These are phyloP conservation scores for Collybiopsis luxurians DNA, from an alignment of 768 basidiomycete species.

Conservation along the genomic window DNA sequence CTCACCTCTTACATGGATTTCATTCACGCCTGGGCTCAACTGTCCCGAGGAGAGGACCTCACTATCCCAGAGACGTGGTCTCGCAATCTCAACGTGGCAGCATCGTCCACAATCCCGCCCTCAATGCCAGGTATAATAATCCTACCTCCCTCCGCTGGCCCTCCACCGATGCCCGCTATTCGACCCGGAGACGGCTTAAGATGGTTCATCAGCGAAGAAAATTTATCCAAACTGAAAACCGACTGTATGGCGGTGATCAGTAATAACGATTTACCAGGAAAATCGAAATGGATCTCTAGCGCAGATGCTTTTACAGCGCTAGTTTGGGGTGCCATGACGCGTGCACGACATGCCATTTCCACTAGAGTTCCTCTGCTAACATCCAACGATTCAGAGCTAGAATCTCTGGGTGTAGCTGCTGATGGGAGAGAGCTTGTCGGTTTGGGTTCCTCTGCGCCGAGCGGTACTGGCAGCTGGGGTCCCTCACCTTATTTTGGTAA, in stretches of 20 bases:
- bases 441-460: not conserved
- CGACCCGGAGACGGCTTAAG: not conserved
- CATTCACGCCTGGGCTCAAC: not conserved
- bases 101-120: not conserved
- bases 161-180: not conserved
- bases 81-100: not conserved
- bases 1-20: conserved; percentile 5
- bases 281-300: conserved; percentile 5
- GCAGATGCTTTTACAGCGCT: conserved; percentile 7
- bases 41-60: not conserved
- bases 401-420: conserved; percentile 2
- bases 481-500: conserved; percentile 5
- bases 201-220: conserved; percentile 1
- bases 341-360: not conserved
- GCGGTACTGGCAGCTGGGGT: not conserved
- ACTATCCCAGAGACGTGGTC: not conserved
- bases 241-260: not conserved
- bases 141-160: not conserved
- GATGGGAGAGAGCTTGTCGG: conserved; percentile 1
- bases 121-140: not conserved
- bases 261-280: not conserved
- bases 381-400: not conserved
- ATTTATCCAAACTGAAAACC: not conserved
- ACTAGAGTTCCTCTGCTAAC: not conserved
- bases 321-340: conserved; percentile 9